These are phyloP conservation scores for Starmerella apicola DNA, from an alignment of 805 yeast genomes.

Conservation along the genomic window DNA sequence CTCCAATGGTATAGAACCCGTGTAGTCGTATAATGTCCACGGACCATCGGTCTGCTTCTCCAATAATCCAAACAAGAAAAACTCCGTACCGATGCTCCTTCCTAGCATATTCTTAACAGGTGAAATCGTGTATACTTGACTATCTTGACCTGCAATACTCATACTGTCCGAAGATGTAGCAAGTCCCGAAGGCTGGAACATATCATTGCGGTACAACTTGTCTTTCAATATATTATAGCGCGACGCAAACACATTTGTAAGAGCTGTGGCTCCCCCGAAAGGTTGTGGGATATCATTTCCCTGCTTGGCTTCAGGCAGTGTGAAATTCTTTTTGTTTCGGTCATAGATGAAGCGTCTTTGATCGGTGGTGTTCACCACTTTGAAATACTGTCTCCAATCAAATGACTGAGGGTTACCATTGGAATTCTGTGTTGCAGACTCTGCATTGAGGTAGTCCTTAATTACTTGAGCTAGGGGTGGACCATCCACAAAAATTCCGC, in stretches of 20 bases:
- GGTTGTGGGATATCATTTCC: not conserved
- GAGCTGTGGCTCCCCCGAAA: constrained; percentile 15
- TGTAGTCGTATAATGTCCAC: constrained; percentile 67
- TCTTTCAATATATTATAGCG: constrained; percentile 57
- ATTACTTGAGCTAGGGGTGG: constrained; percentile 52
- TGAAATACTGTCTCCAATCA: constrained; percentile 64
- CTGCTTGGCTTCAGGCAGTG: constrained; percentile 17
- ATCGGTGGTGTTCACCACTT: constrained; percentile 46
- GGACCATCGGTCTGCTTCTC: constrained; percentile 34
- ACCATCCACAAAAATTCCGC: constrained; percentile 77
- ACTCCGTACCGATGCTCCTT: constrained; percentile 54
- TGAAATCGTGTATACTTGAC: constrained; percentile 35
- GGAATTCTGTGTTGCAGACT: constrained; percentile 3
- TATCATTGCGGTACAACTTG: constrained; percentile 61
- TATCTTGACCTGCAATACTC: not conserved
- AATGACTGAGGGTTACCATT: constrained; percentile 21
- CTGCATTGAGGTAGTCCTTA: constrained; percentile 37
- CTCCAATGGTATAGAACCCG: constrained; percentile 61
- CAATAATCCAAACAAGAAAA: constrained; percentile 67
- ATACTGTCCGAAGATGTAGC: constrained; percentile 6
- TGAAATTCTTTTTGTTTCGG: constrained; percentile 45
- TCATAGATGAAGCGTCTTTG: constrained; percentile 29
- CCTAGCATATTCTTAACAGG: constrained; percentile 77
- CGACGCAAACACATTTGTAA: constrained; percentile 25
- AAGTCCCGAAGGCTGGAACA: constrained; percentile 38